A percentile compares a stretch with the other conserved stretches of the same genome.
phyloP scores from a whole-genome alignment of 1,139 yeast genomes.

The Yamadazyma siamensis region DNA sequence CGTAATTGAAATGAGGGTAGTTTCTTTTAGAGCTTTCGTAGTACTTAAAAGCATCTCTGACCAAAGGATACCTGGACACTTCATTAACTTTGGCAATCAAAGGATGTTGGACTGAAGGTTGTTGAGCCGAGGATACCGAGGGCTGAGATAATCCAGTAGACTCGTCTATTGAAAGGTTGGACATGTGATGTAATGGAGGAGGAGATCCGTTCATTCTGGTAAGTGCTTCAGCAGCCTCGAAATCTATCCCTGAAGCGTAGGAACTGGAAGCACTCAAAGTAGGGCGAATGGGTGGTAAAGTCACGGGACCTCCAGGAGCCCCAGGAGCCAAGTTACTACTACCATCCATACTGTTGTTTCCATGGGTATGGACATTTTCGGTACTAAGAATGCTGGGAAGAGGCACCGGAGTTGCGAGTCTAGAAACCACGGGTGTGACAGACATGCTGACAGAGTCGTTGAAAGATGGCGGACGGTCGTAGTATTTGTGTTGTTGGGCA shows the following conservation, averaged over 20 bases:
- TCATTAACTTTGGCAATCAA: conserved; percentile 43
- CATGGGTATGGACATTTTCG: no score
- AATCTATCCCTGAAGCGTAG: conserved; percentile 4
- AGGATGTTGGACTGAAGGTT: conserved; percentile 26
- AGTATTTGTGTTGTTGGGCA: no score
- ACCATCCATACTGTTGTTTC: no score
- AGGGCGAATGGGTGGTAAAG: conserved; percentile 6
- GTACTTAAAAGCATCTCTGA: conserved; percentile 56
- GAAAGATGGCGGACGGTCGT: no score
- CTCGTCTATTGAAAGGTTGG: conserved; percentile 14
- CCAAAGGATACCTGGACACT: conserved; percentile 47
- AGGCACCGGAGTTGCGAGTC: no score
- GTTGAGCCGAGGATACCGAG: no score
- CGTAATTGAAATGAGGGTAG: conserved; percentile 59
- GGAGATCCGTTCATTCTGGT: conserved; percentile 19
- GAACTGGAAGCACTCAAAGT: background rate
- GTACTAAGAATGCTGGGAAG: no score
- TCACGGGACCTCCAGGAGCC: no score
- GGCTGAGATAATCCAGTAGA: conserved; percentile 6
- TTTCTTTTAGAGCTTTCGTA: conserved; percentile 55
- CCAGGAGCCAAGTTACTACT: no score
- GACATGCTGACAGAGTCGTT: no score
- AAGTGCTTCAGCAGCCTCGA: conserved; percentile 40
- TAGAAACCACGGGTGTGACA: no score
- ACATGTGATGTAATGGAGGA: conserved; percentile 13